Evolutionary conservation across 495 filamentous ascomycete species (phyloP).

Genomic region (Aspergillus cristatus): DNA sequence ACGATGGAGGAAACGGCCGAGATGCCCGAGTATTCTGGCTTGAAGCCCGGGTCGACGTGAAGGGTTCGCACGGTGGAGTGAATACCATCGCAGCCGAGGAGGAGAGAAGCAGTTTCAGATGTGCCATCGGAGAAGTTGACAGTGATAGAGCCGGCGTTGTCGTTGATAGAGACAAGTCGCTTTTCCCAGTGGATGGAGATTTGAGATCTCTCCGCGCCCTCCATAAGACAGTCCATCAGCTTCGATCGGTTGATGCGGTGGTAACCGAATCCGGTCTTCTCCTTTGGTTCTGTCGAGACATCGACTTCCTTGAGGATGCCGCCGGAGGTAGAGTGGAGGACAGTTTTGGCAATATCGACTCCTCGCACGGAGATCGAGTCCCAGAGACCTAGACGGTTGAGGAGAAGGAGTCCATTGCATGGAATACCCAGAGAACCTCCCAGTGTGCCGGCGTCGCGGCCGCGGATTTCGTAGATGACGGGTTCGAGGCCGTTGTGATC

Average conservation of each 20-base stretch:
- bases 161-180: conserved; percentile 10
- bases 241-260: conserved; percentile 23
- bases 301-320: conserved; percentile 11
- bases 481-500: conserved; percentile 17
- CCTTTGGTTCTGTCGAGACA: conserved; percentile 9
- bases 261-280: conserved; percentile 22
- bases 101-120: conserved; percentile 31
- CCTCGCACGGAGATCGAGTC: conserved; percentile 18
- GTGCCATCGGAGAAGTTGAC: conserved; percentile 23
- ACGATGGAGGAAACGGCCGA: conserved; percentile 20
- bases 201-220: conserved; percentile 10
- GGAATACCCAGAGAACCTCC: conserved; percentile 40
- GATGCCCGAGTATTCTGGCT: conserved; percentile 24
- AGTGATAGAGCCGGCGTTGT: conserved; percentile 8
- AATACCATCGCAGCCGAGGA: conserved; percentile 52
- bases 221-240: conserved; percentile 18
- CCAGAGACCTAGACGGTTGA: conserved; percentile 29
- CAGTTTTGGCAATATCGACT: conserved; percentile 11
- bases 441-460: conserved; percentile 25
- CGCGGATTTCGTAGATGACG: conserved; percentile 25
- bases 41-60: conserved; percentile 19
- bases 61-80: conserved; percentile 28
- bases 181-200: conserved; percentile 19
- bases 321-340: conserved; percentile 22
- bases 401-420: conserved; percentile 39